phyloP scores from a whole-genome alignment of 2,329 filamentous ascomycete genomes.

The Pseudopyricularia cyperi region DNA sequence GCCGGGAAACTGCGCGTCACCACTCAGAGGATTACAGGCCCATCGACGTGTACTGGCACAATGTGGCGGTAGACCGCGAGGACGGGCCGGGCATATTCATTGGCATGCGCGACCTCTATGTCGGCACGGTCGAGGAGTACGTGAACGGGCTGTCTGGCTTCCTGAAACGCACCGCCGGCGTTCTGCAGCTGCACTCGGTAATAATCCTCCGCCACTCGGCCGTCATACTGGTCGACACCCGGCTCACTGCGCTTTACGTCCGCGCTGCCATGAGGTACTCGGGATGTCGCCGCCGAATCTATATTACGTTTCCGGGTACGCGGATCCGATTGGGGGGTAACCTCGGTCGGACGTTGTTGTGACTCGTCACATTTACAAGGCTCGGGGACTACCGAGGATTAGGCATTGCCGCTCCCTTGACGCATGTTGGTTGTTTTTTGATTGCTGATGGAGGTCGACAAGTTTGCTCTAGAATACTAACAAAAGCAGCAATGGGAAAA shows the following conservation, averaged over 20 bases:
- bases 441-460: no score
- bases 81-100: not conserved
- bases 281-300: not conserved
- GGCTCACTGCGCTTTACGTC: not conserved
- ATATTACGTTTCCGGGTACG: not conserved
- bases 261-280: not conserved
- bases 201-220: not conserved
- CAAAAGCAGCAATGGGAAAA: no score
- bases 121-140: not conserved
- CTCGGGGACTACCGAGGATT: no score
- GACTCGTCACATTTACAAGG: no score
- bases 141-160: not conserved
- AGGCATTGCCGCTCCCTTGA: no score
- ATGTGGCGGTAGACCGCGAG: not conserved
- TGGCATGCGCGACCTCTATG: not conserved
- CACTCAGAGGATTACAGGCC: not conserved
- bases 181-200: not conserved
- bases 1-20: not conserved
- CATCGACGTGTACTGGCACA: constrained; percentile 2
- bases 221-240: not conserved
- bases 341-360: not conserved
- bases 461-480: no score
- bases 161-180: not conserved
- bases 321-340: not conserved
- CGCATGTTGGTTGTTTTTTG: no score